Evolutionary conservation across 2,329 filamentous ascomycete species (phyloP), one percentile per base, ranked within the genome.

Genomic region (Colletotrichum horii): DNA sequence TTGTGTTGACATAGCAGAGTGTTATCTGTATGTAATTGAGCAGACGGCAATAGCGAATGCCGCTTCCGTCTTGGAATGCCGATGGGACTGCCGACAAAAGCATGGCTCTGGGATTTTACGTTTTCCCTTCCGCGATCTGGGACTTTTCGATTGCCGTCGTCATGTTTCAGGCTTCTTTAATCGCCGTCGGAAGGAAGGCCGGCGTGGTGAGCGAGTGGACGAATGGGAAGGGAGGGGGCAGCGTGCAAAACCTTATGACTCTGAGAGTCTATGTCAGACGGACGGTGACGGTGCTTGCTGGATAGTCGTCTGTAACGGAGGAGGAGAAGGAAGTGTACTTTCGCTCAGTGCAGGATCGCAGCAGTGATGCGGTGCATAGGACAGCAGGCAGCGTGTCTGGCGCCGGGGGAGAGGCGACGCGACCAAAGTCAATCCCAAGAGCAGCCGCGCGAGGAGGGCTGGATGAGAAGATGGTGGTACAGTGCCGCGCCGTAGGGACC

Each of bases 131-230:
- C 28, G 19, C 30, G 58, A 61, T 55, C 28, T 61, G 30, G 61
- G 61, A 58, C 64, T 73, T 58, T 58, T 58, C 64, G 64, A 52
- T 75, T 75, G 64, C 56, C 69, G 62, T 58, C 56, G 36, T 34
- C 62, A 48, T 62, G 69, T 72, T 75, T 75, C 70, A 72, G 70
- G 48, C 56, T 28, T 60, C 24, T 34, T 48, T 62, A 62, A 60
- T 75, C 56, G 64, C 70, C 56, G 69, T 22, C 70, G 70, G 70
- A 26, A 28, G 24, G 32, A 75, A 72, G 9, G 64, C 70, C 56
- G 73, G 12, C 34, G 16, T 38, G 26, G 4, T 58, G 5, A 24
- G 7, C 14, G 24, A 28, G 22, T 36, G 30, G 58, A 19, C n/a
- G 64, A 55, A 64, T 55, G 30, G 19, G 30, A 34, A 36, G 32